Base-by-base conservation (phyloP, 371 early-diverging fungal genomes). In the Basidiobolus meristosporus region DNA sequence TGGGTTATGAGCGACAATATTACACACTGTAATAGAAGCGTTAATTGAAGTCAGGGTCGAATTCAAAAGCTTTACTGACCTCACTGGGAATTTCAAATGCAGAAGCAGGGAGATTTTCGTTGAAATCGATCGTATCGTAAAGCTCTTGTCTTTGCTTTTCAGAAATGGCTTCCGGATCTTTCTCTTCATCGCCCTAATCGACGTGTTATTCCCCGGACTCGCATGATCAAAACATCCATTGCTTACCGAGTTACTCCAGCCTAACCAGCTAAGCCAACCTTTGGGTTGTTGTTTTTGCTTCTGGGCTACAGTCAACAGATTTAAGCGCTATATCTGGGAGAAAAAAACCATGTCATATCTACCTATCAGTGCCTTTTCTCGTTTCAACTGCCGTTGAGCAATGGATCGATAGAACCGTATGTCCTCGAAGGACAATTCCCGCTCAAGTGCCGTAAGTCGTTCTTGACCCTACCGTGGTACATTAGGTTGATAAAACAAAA, bases 71-170 rank as follows among this genome's bases (percentile, higher is more conserved):
- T 10, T 14, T 20, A 10, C 14, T 21, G 21, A 77, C 80, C 54
- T 91, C 89, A 43, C 73, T 68, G 2, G 87, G 83, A 21, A 85
- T 48, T 40, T 82, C 88, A 2, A 77, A 57, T 7, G 68, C 67
- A n/a, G 72, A 51, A 5, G 62, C 62, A 0, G 78, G 72, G 12
- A 71, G 61, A 17, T 77, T 70, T 39, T 87, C 88, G 46, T 97
- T 81, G 53, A 80, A 92, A 45, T 95, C 98, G 47, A 97, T 91
- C 1, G 90, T 82, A 28, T 93, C 82, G 59, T 87, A 90, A 15
- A 97, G 66, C 48, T 88, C 78, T 46, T 84, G 62, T 19, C 77
- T 70, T 42, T 90, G 82, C 30, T 72, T 76, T 19, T 86, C 85
- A 1, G 74, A 68, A 19, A 75, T 59, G 0, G 65, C 58, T 1